Conservation (phyloP, 176 grass and related monocot genomes). For the Leersia perrieri region DNA sequence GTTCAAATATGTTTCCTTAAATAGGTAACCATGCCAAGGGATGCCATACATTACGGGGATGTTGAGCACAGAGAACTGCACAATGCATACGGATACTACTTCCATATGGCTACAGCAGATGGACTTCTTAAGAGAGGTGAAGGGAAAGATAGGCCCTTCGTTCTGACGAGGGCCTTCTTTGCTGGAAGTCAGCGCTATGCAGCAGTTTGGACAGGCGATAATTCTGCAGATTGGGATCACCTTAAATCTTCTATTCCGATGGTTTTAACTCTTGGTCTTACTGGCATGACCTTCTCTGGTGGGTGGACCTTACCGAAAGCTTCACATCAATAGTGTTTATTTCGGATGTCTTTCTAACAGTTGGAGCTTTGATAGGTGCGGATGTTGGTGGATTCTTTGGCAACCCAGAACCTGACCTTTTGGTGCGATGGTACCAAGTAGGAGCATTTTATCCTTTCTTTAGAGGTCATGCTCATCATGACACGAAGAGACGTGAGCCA, state of each 20-base stretch:
- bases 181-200: constrained; percentile 89
- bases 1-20: constrained; percentile 14
- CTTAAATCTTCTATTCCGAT: constrained; percentile 91
- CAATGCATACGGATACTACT: constrained; percentile 99
- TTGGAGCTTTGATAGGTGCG: constrained; percentile 58
- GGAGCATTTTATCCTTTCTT: constrained; percentile 99
- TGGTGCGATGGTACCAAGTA: constrained; percentile 96
- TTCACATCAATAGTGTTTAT: background rate
- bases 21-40: constrained; percentile 96
- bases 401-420: constrained; percentile 77
- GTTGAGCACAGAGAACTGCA: constrained; percentile 91
- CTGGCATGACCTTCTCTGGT: constrained; percentile 91
- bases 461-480: constrained; percentile 90
- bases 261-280: constrained; percentile 94
- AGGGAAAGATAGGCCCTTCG: constrained; percentile 93
- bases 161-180: constrained; percentile 92
- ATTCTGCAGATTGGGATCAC: constrained; percentile 93
- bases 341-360: constrained; percentile 15
- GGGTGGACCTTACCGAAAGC: constrained; percentile 30
- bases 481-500: constrained; percentile 94
- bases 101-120: constrained; percentile 92
- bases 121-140: constrained; percentile 86
- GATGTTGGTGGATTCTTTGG: constrained; percentile 98
- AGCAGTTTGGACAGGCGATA: constrained; percentile 94
- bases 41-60: constrained; percentile 76